These are phyloP conservation scores for Wallacemonas collosoma DNA, from an alignment of 208 protist genomes.

Conservation along the genomic window DNA sequence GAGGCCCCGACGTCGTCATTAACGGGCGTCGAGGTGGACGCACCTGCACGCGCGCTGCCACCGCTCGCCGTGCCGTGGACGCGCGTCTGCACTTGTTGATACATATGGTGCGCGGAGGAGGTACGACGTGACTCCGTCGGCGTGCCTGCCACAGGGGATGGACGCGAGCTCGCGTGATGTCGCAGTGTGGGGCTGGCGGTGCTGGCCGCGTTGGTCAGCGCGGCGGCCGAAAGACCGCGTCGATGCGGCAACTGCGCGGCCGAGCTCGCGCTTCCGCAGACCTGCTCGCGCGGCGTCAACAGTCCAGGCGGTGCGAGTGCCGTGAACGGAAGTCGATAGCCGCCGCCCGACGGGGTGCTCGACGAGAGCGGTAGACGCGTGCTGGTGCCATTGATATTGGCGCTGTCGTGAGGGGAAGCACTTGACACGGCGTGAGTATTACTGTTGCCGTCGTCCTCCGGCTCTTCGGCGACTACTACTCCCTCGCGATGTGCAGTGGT, in stretches of 20 bases:
- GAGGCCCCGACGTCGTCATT: constrained; percentile 3
- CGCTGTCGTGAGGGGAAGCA: not conserved
- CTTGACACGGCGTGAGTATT: not conserved
- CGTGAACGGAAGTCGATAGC: not conserved
- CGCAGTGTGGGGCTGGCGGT: not conserved
- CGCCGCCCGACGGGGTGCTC: not conserved
- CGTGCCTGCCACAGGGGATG: not conserved
- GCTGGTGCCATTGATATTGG: not conserved
- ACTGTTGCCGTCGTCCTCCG: not conserved
- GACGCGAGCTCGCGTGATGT: not conserved
- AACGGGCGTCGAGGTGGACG: not conserved
- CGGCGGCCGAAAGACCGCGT: not conserved
- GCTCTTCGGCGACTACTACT: not conserved
- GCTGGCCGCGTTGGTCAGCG: constrained; percentile 2
- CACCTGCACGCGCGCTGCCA: not conserved
- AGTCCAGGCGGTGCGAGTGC: constrained; percentile 8
- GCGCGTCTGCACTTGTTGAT: constrained; percentile 6
- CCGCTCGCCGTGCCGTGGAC: not conserved
- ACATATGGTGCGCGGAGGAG: constrained; percentile 11
- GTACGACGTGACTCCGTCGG: constrained; percentile 7
- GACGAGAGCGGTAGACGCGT: constrained; percentile 7
- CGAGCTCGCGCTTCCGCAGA: not conserved
- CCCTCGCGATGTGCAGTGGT: not conserved
- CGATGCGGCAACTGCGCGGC: constrained; percentile 12
- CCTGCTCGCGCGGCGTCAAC: constrained; percentile 6